A percentile compares a stretch with the other conserved stretches of the same genome.
These are phyloP conservation scores for Tetrahymena malaccensis DNA, from an alignment of 73 alveolate species.

Conservation along the genomic window DNA sequence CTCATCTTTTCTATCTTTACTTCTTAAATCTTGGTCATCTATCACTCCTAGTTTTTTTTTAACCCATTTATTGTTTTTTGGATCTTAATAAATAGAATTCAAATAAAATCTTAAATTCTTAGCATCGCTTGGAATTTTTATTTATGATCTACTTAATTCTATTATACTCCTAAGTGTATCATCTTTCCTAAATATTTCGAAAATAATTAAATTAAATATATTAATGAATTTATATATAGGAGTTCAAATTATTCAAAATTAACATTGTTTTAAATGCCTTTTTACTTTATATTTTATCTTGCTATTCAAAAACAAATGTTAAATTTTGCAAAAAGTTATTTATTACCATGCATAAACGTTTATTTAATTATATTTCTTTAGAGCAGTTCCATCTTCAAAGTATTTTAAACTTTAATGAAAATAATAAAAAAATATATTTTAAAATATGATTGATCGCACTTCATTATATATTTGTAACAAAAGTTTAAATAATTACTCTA, in stretches of 20 bases:
- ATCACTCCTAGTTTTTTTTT: not conserved
- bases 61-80: not conserved
- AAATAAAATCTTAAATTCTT: not conserved
- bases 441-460: not conserved
- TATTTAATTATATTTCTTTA: not conserved
- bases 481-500: not conserved
- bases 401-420: not conserved
- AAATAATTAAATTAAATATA: not conserved
- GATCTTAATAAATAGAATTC: not conserved
- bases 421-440: too few species aligned
- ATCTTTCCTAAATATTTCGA: not conserved
- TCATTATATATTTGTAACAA: too few species aligned
- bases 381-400: not conserved
- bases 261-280: too few species aligned
- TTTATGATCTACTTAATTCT: not conserved
- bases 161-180: not conserved
- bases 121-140: not conserved
- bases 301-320: not conserved
- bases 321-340: not conserved
- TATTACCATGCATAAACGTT: not conserved
- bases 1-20: not conserved
- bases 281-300: not conserved
- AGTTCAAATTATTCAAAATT: too few species aligned
- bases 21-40: not conserved
- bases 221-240: too few species aligned